A percentile compares a stretch with the other conserved stretches of the same genome.
phyloP scores from a whole-genome alignment of 1,139 yeast species.

The Williopsis jadinii region DNA sequence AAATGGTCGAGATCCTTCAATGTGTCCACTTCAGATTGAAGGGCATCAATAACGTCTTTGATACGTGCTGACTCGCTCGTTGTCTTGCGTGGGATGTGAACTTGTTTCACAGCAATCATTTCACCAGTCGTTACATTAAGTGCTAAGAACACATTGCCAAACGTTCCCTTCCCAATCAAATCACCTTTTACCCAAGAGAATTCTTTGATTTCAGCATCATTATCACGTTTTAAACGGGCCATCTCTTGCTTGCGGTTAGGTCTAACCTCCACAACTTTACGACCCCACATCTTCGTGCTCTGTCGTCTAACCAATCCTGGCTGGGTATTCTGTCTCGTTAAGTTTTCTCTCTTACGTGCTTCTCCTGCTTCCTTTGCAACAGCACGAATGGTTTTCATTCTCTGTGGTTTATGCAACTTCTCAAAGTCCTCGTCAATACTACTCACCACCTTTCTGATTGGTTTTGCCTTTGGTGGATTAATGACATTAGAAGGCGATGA shows the following conservation, averaged over 20 bases:
- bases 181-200: slow-evolving; percentile 96
- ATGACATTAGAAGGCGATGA: slow-evolving; percentile 36
- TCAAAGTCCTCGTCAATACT: slow-evolving; percentile 18
- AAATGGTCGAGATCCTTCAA: slow-evolving; percentile 91
- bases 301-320: slow-evolving; percentile 46
- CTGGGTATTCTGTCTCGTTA: slow-evolving; percentile 18
- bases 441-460: slow-evolving; percentile 11
- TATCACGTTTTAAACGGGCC: slow-evolving; percentile 51
- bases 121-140: slow-evolving; percentile 96
- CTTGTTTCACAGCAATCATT: slow-evolving; percentile 98
- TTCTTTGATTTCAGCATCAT: slow-evolving; percentile 64
- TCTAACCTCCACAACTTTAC: slow-evolving; percentile 84
- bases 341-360: slow-evolving; percentile 37
- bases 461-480: slow-evolving; percentile 5
- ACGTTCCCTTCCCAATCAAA: slow-evolving; percentile 91
- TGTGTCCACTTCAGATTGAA: slow-evolving; percentile 88
- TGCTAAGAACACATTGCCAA: slow-evolving; percentile 92
- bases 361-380: slow-evolving; percentile 89
- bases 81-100: slow-evolving; percentile 35
- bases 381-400: slow-evolving; percentile 84
- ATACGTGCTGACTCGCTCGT: slow-evolving; percentile 38
- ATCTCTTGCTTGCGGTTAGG: slow-evolving; percentile 58
- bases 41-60: slow-evolving; percentile 67
- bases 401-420: slow-evolving; percentile 25
- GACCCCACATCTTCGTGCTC: slow-evolving; percentile 98